Conservation (phyloP, 2,329 filamentous ascomycete genomes). For the Fusarium foetens region DNA sequence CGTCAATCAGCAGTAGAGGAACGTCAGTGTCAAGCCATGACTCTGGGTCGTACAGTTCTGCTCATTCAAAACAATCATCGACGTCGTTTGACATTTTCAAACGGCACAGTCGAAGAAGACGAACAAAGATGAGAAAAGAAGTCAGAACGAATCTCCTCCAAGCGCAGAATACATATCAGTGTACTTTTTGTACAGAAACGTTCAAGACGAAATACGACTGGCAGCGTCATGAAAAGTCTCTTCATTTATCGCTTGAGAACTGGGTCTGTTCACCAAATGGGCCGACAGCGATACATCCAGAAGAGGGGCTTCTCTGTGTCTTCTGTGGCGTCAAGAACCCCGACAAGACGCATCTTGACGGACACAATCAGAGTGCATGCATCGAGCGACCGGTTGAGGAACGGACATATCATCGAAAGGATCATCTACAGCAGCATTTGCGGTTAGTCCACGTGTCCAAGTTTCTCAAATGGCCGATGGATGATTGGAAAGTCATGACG, state of each 20-base stretch:
- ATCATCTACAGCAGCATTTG: slow-evolving; percentile 56
- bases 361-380: slow-evolving; percentile 57
- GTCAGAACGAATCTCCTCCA: slow-evolving; percentile 24
- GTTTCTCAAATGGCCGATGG: slow-evolving; percentile 41
- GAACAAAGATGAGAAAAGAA: slow-evolving; percentile 26
- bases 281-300: slow-evolving; percentile 50
- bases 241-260: slow-evolving; percentile 56
- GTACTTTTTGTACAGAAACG: slow-evolving; percentile 58
- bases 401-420: slow-evolving; percentile 56
- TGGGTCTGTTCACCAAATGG: slow-evolving; percentile 57
- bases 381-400: slow-evolving; percentile 50
- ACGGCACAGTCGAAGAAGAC: slow-evolving; percentile 22
- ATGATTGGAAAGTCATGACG: slow-evolving; percentile 52
- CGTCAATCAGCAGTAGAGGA: slow-evolving; percentile 49
- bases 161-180: slow-evolving; percentile 49
- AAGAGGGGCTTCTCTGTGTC: slow-evolving; percentile 46
- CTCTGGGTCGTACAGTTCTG: slow-evolving; percentile 30
- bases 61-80: slow-evolving; percentile 23
- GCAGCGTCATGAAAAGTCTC: slow-evolving; percentile 62
- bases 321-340: slow-evolving; percentile 53
- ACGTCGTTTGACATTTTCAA: slow-evolving; percentile 28
- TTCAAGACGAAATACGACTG: slow-evolving; percentile 59
- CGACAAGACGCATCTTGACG: slow-evolving; percentile 48
- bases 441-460: slow-evolving; percentile 55
- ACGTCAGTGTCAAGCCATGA: slow-evolving; percentile 30